Base-by-base conservation (phyloP, 2,329 filamentous ascomycete genomes). In the Aspergillus nomiae region DNA sequence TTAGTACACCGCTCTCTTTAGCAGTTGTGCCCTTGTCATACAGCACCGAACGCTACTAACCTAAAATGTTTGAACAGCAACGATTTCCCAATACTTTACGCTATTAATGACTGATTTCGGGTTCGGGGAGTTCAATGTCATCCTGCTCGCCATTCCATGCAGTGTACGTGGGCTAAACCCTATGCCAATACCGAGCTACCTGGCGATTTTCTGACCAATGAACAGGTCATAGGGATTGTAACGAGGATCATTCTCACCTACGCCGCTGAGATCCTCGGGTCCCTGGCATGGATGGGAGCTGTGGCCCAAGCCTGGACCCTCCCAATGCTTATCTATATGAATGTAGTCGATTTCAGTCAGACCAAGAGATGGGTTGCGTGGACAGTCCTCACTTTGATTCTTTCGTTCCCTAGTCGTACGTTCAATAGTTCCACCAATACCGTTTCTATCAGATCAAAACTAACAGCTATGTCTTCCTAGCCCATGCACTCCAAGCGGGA, bases 71-170 rank as follows among this genome's bases (percentile, higher is more conserved):
- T 60, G 32, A 10, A 63, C 66, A 30, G 68, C 69, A 38, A 70
- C 67, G 4, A 54, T 67, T 14, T 61, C 65, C 16, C 67, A 69
- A 43, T 78, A 77, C 56, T 67, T 78, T 7, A 77, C 75, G 2
- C 68, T 78, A 8, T 69, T 67, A 3, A 69, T 82, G 1, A 82
- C 80, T 61, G 77, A 82, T 11, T 76, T 87, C 14, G 86, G 81
- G 16, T 88, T 87, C 74, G 75, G 76, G 60, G 85, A 84, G 1
- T 84, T 89, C 69, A 76, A 84, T 26, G 82, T 83, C 28, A 89
- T 88, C 65, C 79, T 90, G 58, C 81, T 90, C 14, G 82, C 85
- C 1, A 85, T 87, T 10, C 84, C 83, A 2, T 67, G 58, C 43
- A 65, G 81, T 82, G 5, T 83, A 77, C 64, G 81, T 32, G 36